A percentile compares a stretch with the other conserved stretches of the same genome.
phyloP scores from a whole-genome alignment of 306 rosid species.

The Ormosia emarginata region DNA sequence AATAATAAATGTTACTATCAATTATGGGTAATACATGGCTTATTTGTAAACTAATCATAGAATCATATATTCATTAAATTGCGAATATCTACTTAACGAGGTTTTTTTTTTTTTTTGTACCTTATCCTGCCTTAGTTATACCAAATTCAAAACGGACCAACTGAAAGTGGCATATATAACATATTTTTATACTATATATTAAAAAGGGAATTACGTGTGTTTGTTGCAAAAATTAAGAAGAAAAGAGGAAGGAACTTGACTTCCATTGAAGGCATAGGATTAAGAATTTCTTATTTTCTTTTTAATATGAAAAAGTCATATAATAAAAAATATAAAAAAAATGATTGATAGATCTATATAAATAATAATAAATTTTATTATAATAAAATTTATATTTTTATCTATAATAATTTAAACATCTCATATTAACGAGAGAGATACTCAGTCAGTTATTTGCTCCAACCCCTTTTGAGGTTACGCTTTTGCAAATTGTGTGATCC shows the following conservation, averaged over 20 bases:
- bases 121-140: not conserved
- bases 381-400: too few relatives aligned
- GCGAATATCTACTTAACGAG: not conserved
- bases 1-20: not conserved
- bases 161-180: too few relatives aligned
- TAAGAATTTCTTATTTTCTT: too few relatives aligned
- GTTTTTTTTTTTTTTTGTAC: not conserved
- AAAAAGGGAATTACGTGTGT: not conserved
- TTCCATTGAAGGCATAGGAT: not conserved
- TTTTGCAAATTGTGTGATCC: conserved; percentile 21
- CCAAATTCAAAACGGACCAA: not conserved
- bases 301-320: too few relatives aligned
- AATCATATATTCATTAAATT: not conserved
- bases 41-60: not conserved
- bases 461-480: not conserved
- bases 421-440: too few relatives aligned
- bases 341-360: too few relatives aligned
- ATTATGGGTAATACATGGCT: not conserved
- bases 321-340: too few relatives aligned
- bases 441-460: not conserved
- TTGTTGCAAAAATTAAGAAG: not conserved
- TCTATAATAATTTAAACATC: too few relatives aligned
- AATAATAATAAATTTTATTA: too few relatives aligned
- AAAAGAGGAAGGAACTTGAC: not conserved
- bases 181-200: not conserved